Evolutionary conservation across 176 grass and related monocot species (phyloP).

Genomic region (Musa troglodytarum): DNA sequence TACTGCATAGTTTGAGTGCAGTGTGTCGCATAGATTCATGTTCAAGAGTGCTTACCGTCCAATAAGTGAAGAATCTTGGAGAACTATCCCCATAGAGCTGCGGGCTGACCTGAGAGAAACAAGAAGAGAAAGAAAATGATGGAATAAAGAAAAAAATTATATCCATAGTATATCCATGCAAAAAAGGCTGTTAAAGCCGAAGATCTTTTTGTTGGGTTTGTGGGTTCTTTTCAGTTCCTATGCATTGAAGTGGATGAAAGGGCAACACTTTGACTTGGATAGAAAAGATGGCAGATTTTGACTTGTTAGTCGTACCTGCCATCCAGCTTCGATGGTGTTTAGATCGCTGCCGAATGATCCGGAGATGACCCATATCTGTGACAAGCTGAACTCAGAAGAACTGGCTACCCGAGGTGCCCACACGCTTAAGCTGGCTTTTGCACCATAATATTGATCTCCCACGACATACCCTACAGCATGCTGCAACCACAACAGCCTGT

Average conservation of each 20-base stretch:
- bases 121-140: too few relatives aligned
- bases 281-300: background rate
- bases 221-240: too few relatives aligned
- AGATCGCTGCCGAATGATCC: conserved; percentile 9
- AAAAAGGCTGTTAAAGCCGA: too few relatives aligned
- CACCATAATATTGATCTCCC: conserved; percentile 2
- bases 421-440: conserved; percentile 3
- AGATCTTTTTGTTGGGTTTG: too few relatives aligned
- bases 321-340: conserved; percentile 21
- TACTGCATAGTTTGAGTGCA: background rate
- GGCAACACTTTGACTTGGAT: background rate
- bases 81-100: background rate
- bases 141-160: too few relatives aligned
- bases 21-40: too few relatives aligned
- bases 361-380: conserved; percentile 6
- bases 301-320: conserved; percentile 13
- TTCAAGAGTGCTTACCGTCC: background rate
- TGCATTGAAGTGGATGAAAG: background rate
- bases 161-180: too few relatives aligned
- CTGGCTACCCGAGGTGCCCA: background rate
- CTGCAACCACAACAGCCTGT: background rate
- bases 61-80: conserved; percentile 11
- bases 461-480: background rate
- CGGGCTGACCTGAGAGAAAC: background rate
- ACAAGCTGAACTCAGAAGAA: background rate